These are phyloP conservation scores for Quercus alba DNA, from an alignment of 306 rosid genomes.

Conservation along the genomic window DNA sequence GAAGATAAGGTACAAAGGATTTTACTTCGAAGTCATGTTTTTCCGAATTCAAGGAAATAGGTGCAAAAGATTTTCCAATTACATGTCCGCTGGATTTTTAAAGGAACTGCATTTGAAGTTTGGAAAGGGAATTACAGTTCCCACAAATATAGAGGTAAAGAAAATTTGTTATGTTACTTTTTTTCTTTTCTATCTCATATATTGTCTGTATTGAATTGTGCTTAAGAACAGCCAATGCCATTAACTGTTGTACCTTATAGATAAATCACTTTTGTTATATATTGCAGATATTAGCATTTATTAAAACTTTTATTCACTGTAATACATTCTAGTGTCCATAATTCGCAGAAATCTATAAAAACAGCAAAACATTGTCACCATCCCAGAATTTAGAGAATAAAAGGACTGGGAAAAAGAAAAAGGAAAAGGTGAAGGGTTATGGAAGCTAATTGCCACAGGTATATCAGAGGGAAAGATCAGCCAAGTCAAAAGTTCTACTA, in stretches of 20 bases:
- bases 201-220: background rate
- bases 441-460: background rate
- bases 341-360: background rate
- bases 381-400: background rate
- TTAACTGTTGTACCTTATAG: no score
- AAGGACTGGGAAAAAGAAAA: no score
- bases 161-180: background rate
- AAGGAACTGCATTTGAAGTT: no score
- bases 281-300: background rate
- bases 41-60: no score
- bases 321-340: background rate
- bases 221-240: no score
- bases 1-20: no score
- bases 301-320: background rate
- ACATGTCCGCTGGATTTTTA: no score
- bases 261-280: no score
- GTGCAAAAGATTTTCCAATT: no score
- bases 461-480: conserved; percentile 69
- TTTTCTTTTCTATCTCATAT: background rate
- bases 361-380: background rate
- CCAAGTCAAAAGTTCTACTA: conserved; percentile 73
- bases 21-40: no score
- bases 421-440: background rate
- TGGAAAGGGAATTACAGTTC: background rate
- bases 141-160: background rate